Conservation (phyloP, 2,329 filamentous ascomycete genomes). For the Oidium heveae region DNA sequence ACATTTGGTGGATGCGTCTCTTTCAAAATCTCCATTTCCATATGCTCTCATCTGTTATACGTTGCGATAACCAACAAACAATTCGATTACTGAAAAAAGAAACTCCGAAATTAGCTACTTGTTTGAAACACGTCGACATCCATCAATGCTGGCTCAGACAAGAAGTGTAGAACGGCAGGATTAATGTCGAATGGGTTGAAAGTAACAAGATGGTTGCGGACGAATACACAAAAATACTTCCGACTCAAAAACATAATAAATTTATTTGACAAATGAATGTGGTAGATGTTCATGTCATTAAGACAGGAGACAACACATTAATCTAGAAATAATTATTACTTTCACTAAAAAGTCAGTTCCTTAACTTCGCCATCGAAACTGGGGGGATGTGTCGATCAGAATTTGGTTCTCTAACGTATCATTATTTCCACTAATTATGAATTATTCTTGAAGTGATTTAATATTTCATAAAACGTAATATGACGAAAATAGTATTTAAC, state of each 20-base stretch:
- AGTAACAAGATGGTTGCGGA: not conserved
- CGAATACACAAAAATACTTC: not conserved
- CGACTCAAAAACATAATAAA: not conserved
- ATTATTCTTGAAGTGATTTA: too few species aligned
- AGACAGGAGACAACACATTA: too few species aligned
- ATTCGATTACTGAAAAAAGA: not conserved
- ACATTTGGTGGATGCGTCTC: too few species aligned
- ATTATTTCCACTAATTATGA: too few species aligned
- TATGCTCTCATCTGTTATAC: not conserved
- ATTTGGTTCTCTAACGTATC: too few species aligned
- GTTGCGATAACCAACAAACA: slow-evolving; percentile 1
- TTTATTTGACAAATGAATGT: not conserved
- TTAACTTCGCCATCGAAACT: not conserved
- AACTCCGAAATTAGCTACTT: not conserved
- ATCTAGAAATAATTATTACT: too few species aligned
- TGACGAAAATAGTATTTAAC: too few species aligned
- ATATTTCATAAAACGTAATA: too few species aligned
- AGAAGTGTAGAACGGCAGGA: slow-evolving; percentile 5
- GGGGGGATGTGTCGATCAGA: not conserved
- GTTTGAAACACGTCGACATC: not conserved
- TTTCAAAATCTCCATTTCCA: too few species aligned
- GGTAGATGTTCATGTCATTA: not conserved
- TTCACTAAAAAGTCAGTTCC: not conserved
- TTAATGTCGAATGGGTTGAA: slow-evolving; percentile 1
- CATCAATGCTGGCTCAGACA: slow-evolving; percentile 3